Conservation (phyloP, 352 stramenopile species). For the Phytophthora sojae region DNA sequence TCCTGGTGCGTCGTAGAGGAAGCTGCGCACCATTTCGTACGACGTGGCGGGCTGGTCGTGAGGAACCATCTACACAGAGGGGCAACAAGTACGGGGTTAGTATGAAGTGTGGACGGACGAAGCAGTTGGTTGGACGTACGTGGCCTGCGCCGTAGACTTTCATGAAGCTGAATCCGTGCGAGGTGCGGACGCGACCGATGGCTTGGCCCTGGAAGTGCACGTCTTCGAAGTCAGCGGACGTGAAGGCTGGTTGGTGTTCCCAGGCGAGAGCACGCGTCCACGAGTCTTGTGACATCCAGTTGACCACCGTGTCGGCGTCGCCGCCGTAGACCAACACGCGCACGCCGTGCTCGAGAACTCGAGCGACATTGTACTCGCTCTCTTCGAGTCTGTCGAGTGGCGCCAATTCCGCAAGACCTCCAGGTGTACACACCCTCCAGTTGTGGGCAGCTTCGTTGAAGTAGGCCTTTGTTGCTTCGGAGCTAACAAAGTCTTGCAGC, state of each 20-base stretch:
- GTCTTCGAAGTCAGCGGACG: constrained; percentile 9
- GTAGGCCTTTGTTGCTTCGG: constrained; percentile 42
- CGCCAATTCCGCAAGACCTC: constrained; percentile 25
- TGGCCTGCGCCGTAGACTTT: constrained; percentile 73
- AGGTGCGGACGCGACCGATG: constrained; percentile 54
- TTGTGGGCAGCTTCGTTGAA: constrained; percentile 43
- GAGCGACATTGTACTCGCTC: constrained; percentile 60
- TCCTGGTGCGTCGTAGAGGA: constrained; percentile 39
- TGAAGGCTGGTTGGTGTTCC: constrained; percentile 48
- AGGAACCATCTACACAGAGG: constrained; percentile 70
- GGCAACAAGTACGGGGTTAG: constrained; percentile 1
- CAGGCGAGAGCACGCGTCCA: constrained; percentile 70
- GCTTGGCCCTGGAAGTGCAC: constrained; percentile 31
- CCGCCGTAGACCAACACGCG: constrained; percentile 78
- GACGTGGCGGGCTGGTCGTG: constrained; percentile 66
- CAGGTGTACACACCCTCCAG: constrained; percentile 63
- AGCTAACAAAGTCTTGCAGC: constrained; percentile 71
- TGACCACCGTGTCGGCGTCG: constrained; percentile 73
- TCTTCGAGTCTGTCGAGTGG: constrained; percentile 62
- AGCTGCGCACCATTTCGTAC: constrained; percentile 58
- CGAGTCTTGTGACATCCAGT: constrained; percentile 72
- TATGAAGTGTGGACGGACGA: background rate
- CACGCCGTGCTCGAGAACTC: constrained; percentile 58
- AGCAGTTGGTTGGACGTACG: constrained; percentile 47
- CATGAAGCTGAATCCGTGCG: constrained; percentile 69